Base-by-base conservation (phyloP, 148 eudicot genomes). In the Gaultheria prostrata region DNA sequence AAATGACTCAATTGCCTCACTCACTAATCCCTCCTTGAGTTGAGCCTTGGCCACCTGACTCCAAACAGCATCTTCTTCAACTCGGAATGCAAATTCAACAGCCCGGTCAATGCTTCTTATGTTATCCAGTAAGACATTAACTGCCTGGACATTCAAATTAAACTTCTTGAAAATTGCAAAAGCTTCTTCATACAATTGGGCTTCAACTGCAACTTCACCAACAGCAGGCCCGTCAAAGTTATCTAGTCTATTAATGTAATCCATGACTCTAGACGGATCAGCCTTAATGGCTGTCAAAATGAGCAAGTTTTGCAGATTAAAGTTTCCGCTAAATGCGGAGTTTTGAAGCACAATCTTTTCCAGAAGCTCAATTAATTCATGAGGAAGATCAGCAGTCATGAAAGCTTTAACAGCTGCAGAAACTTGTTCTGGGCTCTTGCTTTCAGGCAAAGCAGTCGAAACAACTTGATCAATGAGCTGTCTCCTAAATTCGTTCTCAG, bases 371-470 rank as follows among this genome's bases (percentile, higher is more conserved):
- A 95, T 95, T 72, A 95, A 88, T 87, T 95, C 98, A 87, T 95
- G 98, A 74, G 98, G 98, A 84, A 95, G 95, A 86, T 95, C 98
- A 78, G 98, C 98, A 49, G 98, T 94, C 98, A 95, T 95, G 83
- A 95, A 95, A 82, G 98, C 98, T 86, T 95, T 95, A 79, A 95
- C 98, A 89, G 98, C 98, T 51, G 98, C 98, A 89, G 98, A 95
- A 82, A 95, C 98, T 89, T 95, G 98, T 87, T 95, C 98, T 1
- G 98, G 98, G 87, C 98, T 94, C 94, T 95, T 95, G 93, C 98
- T 95, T 88, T 95, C 98, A 14, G 98, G 98, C 90, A 95, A 86
- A 85, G 98, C 98, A 89, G 98, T 95, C 76, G 98, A 95, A 50
- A 95, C 98, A 87, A 95, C 98, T 90, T 95, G 98, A 89, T 95